Conservation (phyloP, 495 filamentous ascomycete species). For the Usnea hakonensis region DNA sequence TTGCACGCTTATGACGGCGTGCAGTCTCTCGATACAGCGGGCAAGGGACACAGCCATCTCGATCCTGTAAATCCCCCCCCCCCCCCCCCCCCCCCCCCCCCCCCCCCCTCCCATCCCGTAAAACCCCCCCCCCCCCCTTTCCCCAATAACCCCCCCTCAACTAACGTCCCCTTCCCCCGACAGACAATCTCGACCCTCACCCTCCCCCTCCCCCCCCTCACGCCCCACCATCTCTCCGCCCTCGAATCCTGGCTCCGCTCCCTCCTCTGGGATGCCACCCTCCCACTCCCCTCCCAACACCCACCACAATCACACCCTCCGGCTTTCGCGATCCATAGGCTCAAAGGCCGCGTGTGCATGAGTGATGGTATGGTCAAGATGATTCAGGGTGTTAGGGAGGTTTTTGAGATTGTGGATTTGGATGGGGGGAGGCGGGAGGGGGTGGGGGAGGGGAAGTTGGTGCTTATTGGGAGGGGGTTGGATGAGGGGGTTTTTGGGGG, state of each 20-base stretch:
- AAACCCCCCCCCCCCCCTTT: not conserved
- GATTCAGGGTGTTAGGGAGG: conserved; percentile 84
- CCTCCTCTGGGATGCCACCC: conserved; percentile 69
- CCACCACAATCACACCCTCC: conserved; percentile 12
- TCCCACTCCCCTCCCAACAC: conserved; percentile 40
- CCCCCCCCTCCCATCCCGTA: not conserved
- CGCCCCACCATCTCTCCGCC: conserved; percentile 41
- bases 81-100: not conserved
- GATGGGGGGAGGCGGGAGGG: conserved; percentile 26
- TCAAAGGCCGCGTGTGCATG: conserved; percentile 68
- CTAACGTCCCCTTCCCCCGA: not conserved
- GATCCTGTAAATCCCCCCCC: conserved; percentile 56
- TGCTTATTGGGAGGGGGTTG: conserved; percentile 70
- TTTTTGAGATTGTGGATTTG: conserved; percentile 82
- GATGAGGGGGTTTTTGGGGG: conserved; percentile 33
- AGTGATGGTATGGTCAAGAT: conserved; percentile 59
- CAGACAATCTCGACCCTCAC: conserved; percentile 85
- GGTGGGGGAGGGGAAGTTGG: conserved; percentile 55
- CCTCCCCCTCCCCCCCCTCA: conserved; percentile 52
- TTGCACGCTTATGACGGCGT: conserved; percentile 88
- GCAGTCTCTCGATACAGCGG: conserved; percentile 52
- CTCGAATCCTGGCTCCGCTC: conserved; percentile 80
- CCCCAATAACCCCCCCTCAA: not conserved
- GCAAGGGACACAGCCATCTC: conserved; percentile 66
- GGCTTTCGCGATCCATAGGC: conserved; percentile 67